A percentile compares a stretch with the other conserved stretches of the same genome.
These are phyloP conservation scores for Ministeria vibrans DNA, from an alignment of 78 protist species.

Conservation along the genomic window DNA sequence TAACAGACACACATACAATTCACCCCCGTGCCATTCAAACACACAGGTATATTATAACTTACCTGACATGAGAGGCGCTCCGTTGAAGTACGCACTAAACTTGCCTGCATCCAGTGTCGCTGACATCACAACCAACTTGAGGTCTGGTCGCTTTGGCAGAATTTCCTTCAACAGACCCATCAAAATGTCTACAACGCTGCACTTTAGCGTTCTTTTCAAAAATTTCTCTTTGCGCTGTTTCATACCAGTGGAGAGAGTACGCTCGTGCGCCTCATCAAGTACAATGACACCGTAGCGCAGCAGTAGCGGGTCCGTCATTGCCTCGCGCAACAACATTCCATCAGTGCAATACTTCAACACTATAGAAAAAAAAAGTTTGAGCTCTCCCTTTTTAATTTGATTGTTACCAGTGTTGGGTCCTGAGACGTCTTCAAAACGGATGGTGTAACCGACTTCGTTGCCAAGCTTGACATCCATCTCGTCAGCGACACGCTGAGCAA, in stretches of 20 bases:
- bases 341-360: constrained; percentile 72
- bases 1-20: too few relatives aligned
- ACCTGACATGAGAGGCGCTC: constrained; percentile 66
- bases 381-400: not conserved
- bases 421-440: constrained; percentile 97
- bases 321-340: constrained; percentile 98
- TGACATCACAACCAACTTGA: constrained; percentile 89
- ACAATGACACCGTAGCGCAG: constrained; percentile 71
- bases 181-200: constrained; percentile 94
- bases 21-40: too few relatives aligned
- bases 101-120: constrained; percentile 99
- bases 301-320: constrained; percentile 90
- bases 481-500: constrained; percentile 91
- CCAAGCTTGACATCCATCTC: constrained; percentile 97
- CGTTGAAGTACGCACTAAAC: constrained; percentile 86
- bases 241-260: constrained; percentile 98
- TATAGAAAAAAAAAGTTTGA: not conserved
- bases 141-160: constrained; percentile 56
- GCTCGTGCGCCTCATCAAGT: constrained; percentile 99
- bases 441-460: constrained; percentile 88
- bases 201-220: too few relatives aligned
- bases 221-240: too few relatives aligned
- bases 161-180: constrained; percentile 87
- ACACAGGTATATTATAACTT: not conserved
- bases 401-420: constrained; percentile 73